Evolutionary conservation across 2,329 filamentous ascomycete genomes (phyloP), one percentile per base, ranked within the genome.

Genomic region (Ceratocystis ficicola): DNA sequence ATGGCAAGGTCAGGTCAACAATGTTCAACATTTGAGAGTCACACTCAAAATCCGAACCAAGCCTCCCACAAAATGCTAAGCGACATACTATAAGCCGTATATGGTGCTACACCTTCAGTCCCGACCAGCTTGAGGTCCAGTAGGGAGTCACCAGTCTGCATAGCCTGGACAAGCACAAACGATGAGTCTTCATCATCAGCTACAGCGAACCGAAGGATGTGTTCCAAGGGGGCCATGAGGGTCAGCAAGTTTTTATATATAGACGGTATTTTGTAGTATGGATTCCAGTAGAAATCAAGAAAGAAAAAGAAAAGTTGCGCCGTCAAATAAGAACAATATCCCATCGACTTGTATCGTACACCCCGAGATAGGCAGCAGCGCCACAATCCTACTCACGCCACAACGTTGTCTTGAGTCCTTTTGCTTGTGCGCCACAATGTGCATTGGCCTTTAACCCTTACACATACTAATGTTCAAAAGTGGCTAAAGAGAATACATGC

Each of bases 101-200:
- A 89, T 5, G 84, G 80, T 61, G 78, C 80, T 66, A 82, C 79
- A 65, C 84, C 83, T 71, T 91, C 87, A 36, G 87, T 90, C 44
- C 82, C 87, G 44, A 86, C 78, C 36, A 91, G 74, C 72, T 84
- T 85, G 60, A 89, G 74, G 73, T 90, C 86, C 36, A 90, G 76
- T 1, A 80, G 78, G 66, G 78, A 78, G 44, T 77, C 75, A 46
- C 76, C 77, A 65, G 74, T 79, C 25, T 80, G 75, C 1, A 77
- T 77, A 66, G 85, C 80, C 70, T 88, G 80, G 20, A 88, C 72
- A 25, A 91, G 78, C 36, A 89, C 79, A 69, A 81, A 84, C 17
- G 77, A 74, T 5, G 55, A 59, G 60, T 77, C 76, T 59, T 79
- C 76, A 66, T 76, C 75, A 66, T 81, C 81, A 52, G 80, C 80